Percentiles rank a stretch among this genome's conserved stretches.
Evolutionary conservation across 805 yeast genomes (phyloP).

Genomic region (Blastobotrys robertii): DNA sequence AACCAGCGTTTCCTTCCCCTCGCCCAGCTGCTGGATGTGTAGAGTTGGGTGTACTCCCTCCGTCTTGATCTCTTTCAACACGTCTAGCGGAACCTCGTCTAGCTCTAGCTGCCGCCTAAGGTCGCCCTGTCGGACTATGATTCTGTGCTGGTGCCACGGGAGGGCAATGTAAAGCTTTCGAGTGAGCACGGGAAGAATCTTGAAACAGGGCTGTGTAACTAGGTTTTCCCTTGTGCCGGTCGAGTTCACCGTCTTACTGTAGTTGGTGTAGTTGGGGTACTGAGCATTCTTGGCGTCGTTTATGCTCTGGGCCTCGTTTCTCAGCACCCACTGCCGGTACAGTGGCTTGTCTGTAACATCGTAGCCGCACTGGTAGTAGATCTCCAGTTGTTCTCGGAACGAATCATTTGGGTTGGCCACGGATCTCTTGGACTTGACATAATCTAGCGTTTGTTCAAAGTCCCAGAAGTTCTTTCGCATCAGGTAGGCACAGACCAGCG

Average conservation of each 20-base stretch:
- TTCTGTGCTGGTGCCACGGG: too few species aligned
- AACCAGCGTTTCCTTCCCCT: neutral
- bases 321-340: constrained; percentile 33
- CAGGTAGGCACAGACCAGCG: constrained; percentile 78
- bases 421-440: constrained; percentile 46
- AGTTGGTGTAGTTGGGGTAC: constrained; percentile 27
- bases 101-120: too few species aligned
- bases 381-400: constrained; percentile 59
- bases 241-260: neutral
- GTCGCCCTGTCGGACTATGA: too few species aligned
- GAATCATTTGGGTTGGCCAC: constrained; percentile 62
- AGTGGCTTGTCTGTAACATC: constrained; percentile 24
- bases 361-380: constrained; percentile 42
- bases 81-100: too few species aligned
- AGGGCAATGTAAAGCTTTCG: too few species aligned
- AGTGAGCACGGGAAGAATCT: neutral
- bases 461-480: constrained; percentile 65
- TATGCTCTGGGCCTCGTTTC: constrained; percentile 20
- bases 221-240: neutral
- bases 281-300: constrained; percentile 20
- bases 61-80: too few species aligned
- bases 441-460: constrained; percentile 57
- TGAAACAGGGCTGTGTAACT: neutral
- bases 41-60: neutral
- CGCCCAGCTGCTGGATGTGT: neutral